A percentile compares a stretch with the other conserved stretches of the same genome.
phyloP scores from a whole-genome alignment of 1,284 basidiomycete genomes.

The Fomitopsis pinicola region DNA sequence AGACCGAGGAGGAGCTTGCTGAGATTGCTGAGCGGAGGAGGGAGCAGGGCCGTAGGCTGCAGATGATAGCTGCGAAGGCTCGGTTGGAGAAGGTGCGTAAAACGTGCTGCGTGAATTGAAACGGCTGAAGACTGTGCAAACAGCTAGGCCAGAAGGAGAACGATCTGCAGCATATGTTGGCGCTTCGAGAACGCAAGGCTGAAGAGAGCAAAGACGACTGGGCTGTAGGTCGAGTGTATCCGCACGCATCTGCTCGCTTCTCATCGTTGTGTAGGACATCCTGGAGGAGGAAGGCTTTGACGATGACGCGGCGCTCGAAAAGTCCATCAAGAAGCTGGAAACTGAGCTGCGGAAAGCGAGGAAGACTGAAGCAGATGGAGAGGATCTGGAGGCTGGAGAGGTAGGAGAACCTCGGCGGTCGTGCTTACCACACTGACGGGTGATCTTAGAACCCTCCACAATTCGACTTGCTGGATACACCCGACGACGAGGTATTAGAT shows the following conservation, averaged over 20 bases:
- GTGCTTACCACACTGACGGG: neutral
- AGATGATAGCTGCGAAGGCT: conserved; percentile 89
- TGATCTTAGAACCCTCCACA: conserved; percentile 72
- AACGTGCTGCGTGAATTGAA: too few relatives aligned
- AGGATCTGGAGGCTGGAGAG: conserved; percentile 37
- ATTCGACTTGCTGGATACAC: conserved; percentile 88
- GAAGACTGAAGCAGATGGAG: conserved; percentile 54
- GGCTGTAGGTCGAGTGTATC: conserved; percentile 39
- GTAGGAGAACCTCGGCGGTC: too few relatives aligned
- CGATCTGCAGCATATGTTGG: conserved; percentile 73
- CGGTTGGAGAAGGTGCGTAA: conserved; percentile 76
- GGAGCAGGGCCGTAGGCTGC: conserved; percentile 84
- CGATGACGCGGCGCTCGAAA: conserved; percentile 33
- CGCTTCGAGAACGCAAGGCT: conserved; percentile 61
- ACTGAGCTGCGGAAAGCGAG: conserved; percentile 37
- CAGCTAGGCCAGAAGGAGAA: conserved; percentile 78
- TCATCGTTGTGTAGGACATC: conserved; percentile 37
- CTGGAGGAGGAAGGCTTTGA: conserved; percentile 77
- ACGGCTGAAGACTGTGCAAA: neutral
- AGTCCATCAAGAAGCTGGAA: conserved; percentile 35
- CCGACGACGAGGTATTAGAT: conserved; percentile 76
- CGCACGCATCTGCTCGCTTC: too few relatives aligned
- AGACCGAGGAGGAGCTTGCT: conserved; percentile 87
- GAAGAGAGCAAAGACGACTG: conserved; percentile 78
- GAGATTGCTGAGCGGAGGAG: conserved; percentile 74